Evolutionary conservation across 805 yeast species (phyloP).

Genomic region (Schwanniomyces yamadae): DNA sequence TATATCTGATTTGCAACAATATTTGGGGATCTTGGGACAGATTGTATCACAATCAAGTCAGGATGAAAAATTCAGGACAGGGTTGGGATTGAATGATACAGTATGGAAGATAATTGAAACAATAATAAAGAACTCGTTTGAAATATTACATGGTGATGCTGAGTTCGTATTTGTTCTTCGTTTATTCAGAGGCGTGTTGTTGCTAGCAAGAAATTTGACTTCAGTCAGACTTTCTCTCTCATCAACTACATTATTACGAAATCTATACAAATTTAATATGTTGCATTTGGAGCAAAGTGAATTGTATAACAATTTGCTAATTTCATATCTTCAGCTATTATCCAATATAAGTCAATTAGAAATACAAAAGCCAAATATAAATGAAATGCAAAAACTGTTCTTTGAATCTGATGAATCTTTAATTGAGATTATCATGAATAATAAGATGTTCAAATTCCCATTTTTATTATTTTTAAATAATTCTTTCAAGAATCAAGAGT

Average conservation of each 20-base stretch:
- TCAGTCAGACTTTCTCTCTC: conserved; percentile 13
- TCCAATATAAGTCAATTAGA: conserved; percentile 29
- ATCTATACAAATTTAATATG: conserved; percentile 7
- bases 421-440: conserved; percentile 2
- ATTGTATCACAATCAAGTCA: conserved; percentile 6
- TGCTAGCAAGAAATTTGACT: conserved; percentile 50
- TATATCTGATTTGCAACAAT: neutral
- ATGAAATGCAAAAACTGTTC: conserved; percentile 2
- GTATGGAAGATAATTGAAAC: conserved; percentile 5
- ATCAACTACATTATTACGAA: conserved; percentile 4
- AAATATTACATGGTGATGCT: conserved; percentile 1
- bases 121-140: conserved; percentile 9
- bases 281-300: conserved; percentile 6
- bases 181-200: conserved; percentile 44
- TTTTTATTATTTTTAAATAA: conserved; percentile 7
- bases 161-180: conserved; percentile 21
- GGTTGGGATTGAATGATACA: conserved; percentile 6
- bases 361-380: conserved; percentile 16
- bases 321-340: conserved; percentile 21
- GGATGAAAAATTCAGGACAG: conserved; percentile 6
- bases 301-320: conserved; percentile 13
- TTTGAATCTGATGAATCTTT: conserved; percentile 4
- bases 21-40: conserved; percentile 4
- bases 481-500: conserved; percentile 7
- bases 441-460: conserved; percentile 11